Base-by-base conservation (phyloP, 306 rosid species). In the Vigna angularis region DNA sequence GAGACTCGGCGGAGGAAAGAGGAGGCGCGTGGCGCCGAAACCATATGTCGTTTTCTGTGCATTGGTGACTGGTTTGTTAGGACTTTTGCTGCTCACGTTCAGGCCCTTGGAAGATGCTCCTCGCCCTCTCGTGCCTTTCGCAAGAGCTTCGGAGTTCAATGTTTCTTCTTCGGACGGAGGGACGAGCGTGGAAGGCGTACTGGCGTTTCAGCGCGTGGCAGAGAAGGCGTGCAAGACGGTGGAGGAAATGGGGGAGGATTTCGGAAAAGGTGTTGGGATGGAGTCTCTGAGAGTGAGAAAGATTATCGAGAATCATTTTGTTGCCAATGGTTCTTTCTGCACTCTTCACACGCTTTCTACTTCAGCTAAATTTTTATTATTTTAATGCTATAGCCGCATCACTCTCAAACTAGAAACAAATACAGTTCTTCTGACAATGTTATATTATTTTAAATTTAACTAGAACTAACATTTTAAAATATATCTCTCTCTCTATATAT, bases 171-270 rank as follows among this genome's bases (percentile, higher is more conserved):
- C 4, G 1, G 80, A 75, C 38, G 69, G 36, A 16, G 47, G 42
- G 30, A 70, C 85, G 0, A 66, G 52, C 40, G 55, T 85, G 45
- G 82, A 70, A n/a, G 11, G 57, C 59, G 79, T 38, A 16, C 70
- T 32, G 49, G 57, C 4, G 56, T 66, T 11, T 67, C 13, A 57
- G 61, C 68, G 76, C 16, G 53, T 50, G 6, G 71, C 56, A 15
- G 75, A 45, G 85, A 81, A 77, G 49, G 17, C 88, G 59, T 95
- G 98, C 57, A 92, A 90, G 4, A 88, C 93, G 80, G 98, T 95
- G 81, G 96, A 92, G 58, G 89, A 89, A 83, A 95, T 95, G 98
- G 98, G 98, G 18, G 62, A 86, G 57, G 86, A 83, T 65, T 88
- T 88, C 45, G 44, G 62, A 18, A 71, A 70, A 22, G 82, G 84